These are phyloP conservation scores for Cichorium intybus DNA, from an alignment of 140 eudicot species.

Conservation along the genomic window DNA sequence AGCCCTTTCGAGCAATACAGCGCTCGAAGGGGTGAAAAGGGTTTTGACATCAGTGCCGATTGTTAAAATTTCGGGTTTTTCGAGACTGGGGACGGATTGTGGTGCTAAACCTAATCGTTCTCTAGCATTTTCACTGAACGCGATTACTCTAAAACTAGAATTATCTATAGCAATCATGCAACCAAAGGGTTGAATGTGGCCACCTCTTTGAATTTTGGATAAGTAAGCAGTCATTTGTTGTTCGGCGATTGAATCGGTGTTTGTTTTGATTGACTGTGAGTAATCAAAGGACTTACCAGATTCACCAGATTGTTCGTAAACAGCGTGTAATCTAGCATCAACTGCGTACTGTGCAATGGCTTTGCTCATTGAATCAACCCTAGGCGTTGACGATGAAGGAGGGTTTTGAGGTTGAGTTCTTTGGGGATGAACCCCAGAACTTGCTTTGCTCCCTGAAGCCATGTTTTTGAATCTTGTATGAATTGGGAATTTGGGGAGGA, in stretches of 20 bases:
- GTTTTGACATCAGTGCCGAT: conserved; percentile 80
- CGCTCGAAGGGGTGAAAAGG: conserved; percentile 71
- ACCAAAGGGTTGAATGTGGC: conserved; percentile 88
- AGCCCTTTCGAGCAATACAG: conserved; percentile 51
- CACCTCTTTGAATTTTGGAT: conserved; percentile 85
- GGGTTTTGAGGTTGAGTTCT: conserved; percentile 23
- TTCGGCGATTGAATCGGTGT: conserved; percentile 53
- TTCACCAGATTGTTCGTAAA: conserved; percentile 72
- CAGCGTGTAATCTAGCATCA: conserved; percentile 83
- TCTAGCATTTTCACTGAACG: conserved; percentile 71
- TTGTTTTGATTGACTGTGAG: conserved; percentile 58
- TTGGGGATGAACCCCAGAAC: conserved; percentile 24
- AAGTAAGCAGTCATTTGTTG: conserved; percentile 78
- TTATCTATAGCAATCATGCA: conserved; percentile 78
- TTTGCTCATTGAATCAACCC: conserved; percentile 57
- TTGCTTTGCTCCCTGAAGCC: conserved; percentile 44
- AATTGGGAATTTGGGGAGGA: neutral
- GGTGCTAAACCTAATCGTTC: conserved; percentile 70
- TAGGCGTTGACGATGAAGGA: conserved; percentile 19
- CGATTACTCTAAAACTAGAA: conserved; percentile 52
- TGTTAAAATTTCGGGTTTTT: conserved; percentile 41
- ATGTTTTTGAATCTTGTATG: neutral
- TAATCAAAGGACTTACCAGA: conserved; percentile 82
- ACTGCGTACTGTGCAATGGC: conserved; percentile 75
- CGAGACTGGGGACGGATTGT: conserved; percentile 70